A percentile compares a stretch with the other conserved stretches of the same genome.
Evolutionary conservation across 2,329 filamentous ascomycete genomes (phyloP).

Genomic region (Aspergillus oerlinghausenensis): DNA sequence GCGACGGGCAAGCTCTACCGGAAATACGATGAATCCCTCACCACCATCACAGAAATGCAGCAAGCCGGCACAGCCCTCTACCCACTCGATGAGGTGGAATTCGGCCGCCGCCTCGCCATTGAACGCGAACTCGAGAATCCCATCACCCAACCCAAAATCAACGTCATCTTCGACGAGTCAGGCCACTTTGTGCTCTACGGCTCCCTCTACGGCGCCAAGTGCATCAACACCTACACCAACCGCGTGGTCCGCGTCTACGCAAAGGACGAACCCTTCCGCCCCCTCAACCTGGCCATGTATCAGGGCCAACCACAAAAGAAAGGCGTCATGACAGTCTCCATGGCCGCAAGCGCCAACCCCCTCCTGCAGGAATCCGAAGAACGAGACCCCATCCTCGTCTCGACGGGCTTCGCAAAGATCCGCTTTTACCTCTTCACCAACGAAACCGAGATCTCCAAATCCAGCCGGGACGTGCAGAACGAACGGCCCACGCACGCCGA

Average conservation of each 20-base stretch:
- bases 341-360: slow-evolving; percentile 93
- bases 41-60: slow-evolving; percentile 89
- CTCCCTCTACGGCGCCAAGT: slow-evolving; percentile 86
- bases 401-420: slow-evolving; percentile 78
- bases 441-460: slow-evolving; percentile 75
- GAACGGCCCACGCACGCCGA: slow-evolving; percentile 74
- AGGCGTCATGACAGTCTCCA: slow-evolving; percentile 85
- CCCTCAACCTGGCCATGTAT: slow-evolving; percentile 79
- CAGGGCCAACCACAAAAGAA: slow-evolving; percentile 96
- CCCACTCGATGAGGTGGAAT: slow-evolving; percentile 84
- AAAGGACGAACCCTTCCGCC: slow-evolving; percentile 80
- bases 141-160: slow-evolving; percentile 64
- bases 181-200: slow-evolving; percentile 94
- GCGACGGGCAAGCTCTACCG: slow-evolving; percentile 79
- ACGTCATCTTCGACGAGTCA: slow-evolving; percentile 92
- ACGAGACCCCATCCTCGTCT: slow-evolving; percentile 81
- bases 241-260: slow-evolving; percentile 86
- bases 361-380: slow-evolving; percentile 87
- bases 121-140: slow-evolving; percentile 80
- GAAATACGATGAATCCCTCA: slow-evolving; percentile 90
- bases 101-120: slow-evolving; percentile 78
- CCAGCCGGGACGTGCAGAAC: slow-evolving; percentile 86
- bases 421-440: slow-evolving; percentile 99
- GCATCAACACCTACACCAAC: slow-evolving; percentile 94
- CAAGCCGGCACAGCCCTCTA: slow-evolving; percentile 80